Evolutionary conservation across 2,329 filamentous ascomycete genomes (phyloP).

Genomic region (Venturia asperata): DNA sequence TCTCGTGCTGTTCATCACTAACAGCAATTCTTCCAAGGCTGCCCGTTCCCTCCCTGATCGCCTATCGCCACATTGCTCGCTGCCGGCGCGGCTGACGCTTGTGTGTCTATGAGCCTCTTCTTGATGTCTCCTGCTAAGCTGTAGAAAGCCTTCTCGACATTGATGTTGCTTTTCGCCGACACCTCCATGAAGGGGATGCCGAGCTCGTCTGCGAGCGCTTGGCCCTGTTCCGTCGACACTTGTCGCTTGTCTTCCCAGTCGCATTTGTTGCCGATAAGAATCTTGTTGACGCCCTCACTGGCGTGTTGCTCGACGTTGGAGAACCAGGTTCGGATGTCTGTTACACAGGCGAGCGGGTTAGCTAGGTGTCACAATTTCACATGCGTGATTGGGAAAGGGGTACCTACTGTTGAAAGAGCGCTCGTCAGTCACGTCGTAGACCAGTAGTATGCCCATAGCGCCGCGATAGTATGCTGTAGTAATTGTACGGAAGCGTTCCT

Average conservation of each 20-base stretch:
- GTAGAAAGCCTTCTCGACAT: constrained; percentile 98
- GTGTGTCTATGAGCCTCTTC: constrained; percentile 89
- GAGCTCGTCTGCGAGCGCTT: constrained; percentile 88
- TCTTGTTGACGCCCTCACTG: constrained; percentile 98
- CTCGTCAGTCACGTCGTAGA: constrained; percentile 98
- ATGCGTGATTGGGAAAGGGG: not conserved
- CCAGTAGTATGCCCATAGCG: constrained; percentile 94
- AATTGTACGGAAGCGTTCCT: constrained; percentile 97
- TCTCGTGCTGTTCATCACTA: constrained; percentile 4
- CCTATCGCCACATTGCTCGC: constrained; percentile 15
- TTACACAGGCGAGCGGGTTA: not conserved
- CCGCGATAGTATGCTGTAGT: constrained; percentile 98
- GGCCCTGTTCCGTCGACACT: constrained; percentile 85
- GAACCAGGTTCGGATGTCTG: constrained; percentile 99
- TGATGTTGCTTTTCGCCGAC: constrained; percentile 98
- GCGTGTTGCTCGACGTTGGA: constrained; percentile 98
- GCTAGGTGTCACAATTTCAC: not conserved
- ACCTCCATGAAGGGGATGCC: constrained; percentile 98
- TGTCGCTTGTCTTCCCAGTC: constrained; percentile 99
- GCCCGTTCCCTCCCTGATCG: constrained; percentile 1
- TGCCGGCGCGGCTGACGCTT: constrained; percentile 9
- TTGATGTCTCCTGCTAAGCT: constrained; percentile 94
- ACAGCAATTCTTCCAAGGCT: constrained; percentile 20
- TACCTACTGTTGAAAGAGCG: constrained; percentile 84
- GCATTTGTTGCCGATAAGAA: constrained; percentile 98